Evolutionary conservation across 2,329 filamentous ascomycete species (phyloP).

Genomic region (Macrophomina phaseolina): DNA sequence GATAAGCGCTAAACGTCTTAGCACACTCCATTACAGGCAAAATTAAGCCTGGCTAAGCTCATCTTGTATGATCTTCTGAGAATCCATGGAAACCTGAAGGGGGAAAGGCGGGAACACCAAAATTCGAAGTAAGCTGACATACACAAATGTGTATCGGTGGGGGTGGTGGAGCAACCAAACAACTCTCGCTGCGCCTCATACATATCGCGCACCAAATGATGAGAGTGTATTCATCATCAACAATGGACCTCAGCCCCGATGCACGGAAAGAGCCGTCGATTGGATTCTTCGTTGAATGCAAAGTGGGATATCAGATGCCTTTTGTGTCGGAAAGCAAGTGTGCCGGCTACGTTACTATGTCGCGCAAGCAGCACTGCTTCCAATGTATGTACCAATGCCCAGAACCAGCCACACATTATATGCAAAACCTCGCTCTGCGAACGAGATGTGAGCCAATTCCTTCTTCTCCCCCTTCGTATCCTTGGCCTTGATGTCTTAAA

Average conservation of each 20-base stretch:
- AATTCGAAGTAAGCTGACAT: background rate
- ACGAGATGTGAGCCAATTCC: background rate
- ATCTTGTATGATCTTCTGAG: background rate
- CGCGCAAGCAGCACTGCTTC: background rate
- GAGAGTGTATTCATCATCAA: too few relatives aligned
- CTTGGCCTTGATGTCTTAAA: conserved; percentile 25
- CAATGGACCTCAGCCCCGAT: too few relatives aligned
- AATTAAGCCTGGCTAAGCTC: background rate
- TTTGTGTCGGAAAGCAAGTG: background rate
- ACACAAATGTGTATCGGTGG: background rate
- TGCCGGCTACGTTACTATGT: background rate
- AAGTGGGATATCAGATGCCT: conserved; percentile 1
- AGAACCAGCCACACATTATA: background rate
- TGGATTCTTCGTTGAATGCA: background rate
- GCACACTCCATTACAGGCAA: background rate
- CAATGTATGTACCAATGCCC: background rate
- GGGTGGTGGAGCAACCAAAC: too few relatives aligned
- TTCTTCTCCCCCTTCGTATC: conserved; percentile 15
- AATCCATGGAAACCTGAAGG: background rate
- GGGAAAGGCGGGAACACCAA: background rate
- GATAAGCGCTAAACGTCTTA: background rate
- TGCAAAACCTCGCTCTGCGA: too few relatives aligned
- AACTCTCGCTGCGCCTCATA: too few relatives aligned
- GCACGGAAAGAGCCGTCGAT: background rate
- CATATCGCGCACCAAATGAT: too few relatives aligned